Percentiles rank a stretch among this genome's conserved stretches.
phyloP scores from a whole-genome alignment of 1,284 basidiomycete species.

The Bondarzewia mesenterica region DNA sequence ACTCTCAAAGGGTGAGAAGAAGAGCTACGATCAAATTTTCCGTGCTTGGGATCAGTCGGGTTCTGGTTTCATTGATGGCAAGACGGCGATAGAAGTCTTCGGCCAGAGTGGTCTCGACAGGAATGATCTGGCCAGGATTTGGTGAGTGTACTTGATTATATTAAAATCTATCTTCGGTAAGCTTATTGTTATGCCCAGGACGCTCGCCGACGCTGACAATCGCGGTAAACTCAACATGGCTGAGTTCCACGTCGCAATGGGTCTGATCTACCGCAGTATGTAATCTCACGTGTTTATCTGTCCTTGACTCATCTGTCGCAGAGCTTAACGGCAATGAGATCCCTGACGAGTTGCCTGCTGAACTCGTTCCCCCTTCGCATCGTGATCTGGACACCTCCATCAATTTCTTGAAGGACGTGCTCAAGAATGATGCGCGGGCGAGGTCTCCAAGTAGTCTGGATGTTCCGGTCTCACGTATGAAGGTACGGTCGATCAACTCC shows the following conservation, averaged over 20 bases:
- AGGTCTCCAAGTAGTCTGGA: constrained; percentile 47
- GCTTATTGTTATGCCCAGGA: constrained; percentile 42
- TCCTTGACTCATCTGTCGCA: constrained; percentile 22
- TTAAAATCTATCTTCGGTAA: not conserved
- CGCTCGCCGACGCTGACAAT: constrained; percentile 83
- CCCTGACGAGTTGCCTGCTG: constrained; percentile 80
- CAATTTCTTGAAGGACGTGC: constrained; percentile 84
- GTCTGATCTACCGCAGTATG: constrained; percentile 90
- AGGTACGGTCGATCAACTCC: constrained; percentile 65
- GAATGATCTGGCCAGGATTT: constrained; percentile 91
- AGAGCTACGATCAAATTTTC: constrained; percentile 96
- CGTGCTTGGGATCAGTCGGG: constrained; percentile 86
- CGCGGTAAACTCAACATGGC: constrained; percentile 91
- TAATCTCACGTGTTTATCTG: constrained; percentile 13
- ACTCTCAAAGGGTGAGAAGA: constrained; percentile 86
- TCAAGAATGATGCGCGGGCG: constrained; percentile 76
- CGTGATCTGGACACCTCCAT: constrained; percentile 89
- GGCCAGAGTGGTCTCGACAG: constrained; percentile 86
- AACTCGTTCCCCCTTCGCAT: constrained; percentile 90
- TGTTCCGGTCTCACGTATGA: constrained; percentile 47
- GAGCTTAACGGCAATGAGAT: constrained; percentile 90
- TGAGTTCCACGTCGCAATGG: constrained; percentile 99
- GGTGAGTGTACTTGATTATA: constrained; percentile 44
- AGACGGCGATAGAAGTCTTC: constrained; percentile 89
- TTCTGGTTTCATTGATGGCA: constrained; percentile 84